A percentile compares a stretch with the other conserved stretches of the same genome.
Evolutionary conservation across 495 filamentous ascomycete species (phyloP).

Genomic region (Xanthoparmelia taractica): DNA sequence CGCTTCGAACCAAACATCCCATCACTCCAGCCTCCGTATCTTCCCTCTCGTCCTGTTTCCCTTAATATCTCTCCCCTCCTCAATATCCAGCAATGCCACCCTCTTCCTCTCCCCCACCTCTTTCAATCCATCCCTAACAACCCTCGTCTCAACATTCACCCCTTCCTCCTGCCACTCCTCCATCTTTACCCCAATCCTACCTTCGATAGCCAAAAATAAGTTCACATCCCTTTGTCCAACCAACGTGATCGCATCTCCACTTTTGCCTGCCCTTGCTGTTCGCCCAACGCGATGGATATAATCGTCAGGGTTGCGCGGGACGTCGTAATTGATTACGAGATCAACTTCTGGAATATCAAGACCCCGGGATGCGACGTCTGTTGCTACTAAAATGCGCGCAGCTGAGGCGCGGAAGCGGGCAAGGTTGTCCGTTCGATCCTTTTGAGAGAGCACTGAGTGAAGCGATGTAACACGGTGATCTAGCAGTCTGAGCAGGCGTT

Average conservation of each 20-base stretch:
- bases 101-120: slow-evolving; percentile 85
- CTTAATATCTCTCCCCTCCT: slow-evolving; percentile 79
- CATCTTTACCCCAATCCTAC: slow-evolving; percentile 72
- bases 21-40: slow-evolving; percentile 38
- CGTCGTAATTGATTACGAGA: slow-evolving; percentile 89
- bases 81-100: slow-evolving; percentile 79
- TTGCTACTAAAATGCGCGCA: slow-evolving; percentile 84
- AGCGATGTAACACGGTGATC: slow-evolving; percentile 85
- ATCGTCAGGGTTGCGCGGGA: slow-evolving; percentile 91
- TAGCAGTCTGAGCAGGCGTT: slow-evolving; percentile 74
- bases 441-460: slow-evolving; percentile 77
- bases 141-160: slow-evolving; percentile 80
- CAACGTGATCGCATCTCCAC: slow-evolving; percentile 75
- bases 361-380: slow-evolving; percentile 92
- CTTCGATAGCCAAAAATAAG: slow-evolving; percentile 79
- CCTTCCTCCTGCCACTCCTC: slow-evolving; percentile 76
- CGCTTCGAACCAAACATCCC: not conserved
- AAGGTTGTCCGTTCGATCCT: slow-evolving; percentile 75
- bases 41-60: slow-evolving; percentile 63
- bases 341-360: slow-evolving; percentile 91
- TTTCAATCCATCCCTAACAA: slow-evolving; percentile 73
- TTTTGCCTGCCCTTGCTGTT: slow-evolving; percentile 82
- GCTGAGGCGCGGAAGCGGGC: slow-evolving; percentile 87
- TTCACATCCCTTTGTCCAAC: slow-evolving; percentile 88
- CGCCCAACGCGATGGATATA: slow-evolving; percentile 95